Evolutionary conservation across 2,329 filamentous ascomycete species (phyloP), one percentile per base, ranked within the genome.

Genomic region (Didymella lethalis): DNA sequence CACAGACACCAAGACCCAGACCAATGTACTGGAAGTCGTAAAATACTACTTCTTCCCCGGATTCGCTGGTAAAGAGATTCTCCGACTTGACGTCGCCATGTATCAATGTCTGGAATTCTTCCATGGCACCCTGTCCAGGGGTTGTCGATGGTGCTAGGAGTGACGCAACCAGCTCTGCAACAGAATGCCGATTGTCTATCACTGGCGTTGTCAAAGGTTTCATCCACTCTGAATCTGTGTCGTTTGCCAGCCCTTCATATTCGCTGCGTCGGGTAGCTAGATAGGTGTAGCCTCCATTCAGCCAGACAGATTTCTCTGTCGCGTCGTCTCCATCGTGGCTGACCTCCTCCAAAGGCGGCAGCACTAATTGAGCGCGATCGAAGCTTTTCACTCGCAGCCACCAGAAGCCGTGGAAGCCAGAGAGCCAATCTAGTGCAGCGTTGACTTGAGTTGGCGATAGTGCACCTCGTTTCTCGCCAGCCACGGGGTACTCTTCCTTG

Each of bases 21-120:
- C 88, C 88, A 0, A 85, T 82, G 64, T 90, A 90, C 64, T 90
- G 88, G 55, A 90, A 90, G 69, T 90, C 88, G 66, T 87, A 90
- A 62, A 90, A 88, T 0, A 85, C 87, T 1, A 87, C 86, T 3
- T 77, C 59, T 2, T 83, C 74, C 0, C 84, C 86, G 0, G 70
- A 63, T 0, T 67, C 57, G 0, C 78, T 86, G 0, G 85, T 85
- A 66, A 89, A 89, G 7, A 90, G 79, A 58, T 90, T 90, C 64
- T 90, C 87, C 0, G 85, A 88, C 71, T 90, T 90, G 50, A 90
- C 87, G 56, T 90, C 88, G 7, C 88, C 88, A 65, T 90, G 88
- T 7, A 90, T 85, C 16, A 86, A 80, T 0, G 87, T 87, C 62
- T 88, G 68, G 32, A 78, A 78, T 0, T 57, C 57, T 10, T 61